Conservation (phyloP, 176 grass and related monocot species). For the Raddia guianensis region DNA sequence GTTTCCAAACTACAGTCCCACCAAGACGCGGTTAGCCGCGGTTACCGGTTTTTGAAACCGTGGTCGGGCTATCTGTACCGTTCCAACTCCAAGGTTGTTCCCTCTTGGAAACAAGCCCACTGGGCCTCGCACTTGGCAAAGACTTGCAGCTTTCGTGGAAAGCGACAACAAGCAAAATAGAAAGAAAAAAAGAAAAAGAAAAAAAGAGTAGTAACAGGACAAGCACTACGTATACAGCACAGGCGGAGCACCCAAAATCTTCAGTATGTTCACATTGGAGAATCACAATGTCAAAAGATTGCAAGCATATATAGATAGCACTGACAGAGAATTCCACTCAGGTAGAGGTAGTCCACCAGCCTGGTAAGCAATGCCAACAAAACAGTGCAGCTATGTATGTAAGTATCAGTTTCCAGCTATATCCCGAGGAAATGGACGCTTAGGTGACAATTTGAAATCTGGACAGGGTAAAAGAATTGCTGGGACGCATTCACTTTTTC, state of each 20-base stretch:
- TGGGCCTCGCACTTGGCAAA: conserved; percentile 22
- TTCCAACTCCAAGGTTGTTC: not conserved
- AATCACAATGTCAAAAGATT: not conserved
- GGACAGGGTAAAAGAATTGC: not conserved
- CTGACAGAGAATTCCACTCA: not conserved
- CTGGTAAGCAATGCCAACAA: not conserved
- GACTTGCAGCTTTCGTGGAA: not conserved
- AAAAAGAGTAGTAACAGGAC: not conserved
- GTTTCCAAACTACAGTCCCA: too few relatives aligned
- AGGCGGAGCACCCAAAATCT: not conserved
- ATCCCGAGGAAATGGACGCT: not conserved
- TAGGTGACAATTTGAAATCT: not conserved
- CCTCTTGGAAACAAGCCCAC: conserved; percentile 33
- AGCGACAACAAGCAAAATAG: not conserved
- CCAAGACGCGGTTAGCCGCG: too few relatives aligned
- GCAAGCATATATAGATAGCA: not conserved
- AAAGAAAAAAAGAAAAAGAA: too few relatives aligned
- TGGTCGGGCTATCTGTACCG: not conserved
- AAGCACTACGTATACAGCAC: not conserved
- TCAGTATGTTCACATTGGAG: not conserved
- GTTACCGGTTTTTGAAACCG: too few relatives aligned
- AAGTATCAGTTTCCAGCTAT: not conserved
- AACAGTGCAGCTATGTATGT: not conserved
- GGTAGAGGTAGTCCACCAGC: too few relatives aligned
- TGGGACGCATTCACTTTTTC: not conserved